These are phyloP conservation scores for Euphrasia arctica DNA, from an alignment of 305 asterid genomes.

Conservation along the genomic window DNA sequence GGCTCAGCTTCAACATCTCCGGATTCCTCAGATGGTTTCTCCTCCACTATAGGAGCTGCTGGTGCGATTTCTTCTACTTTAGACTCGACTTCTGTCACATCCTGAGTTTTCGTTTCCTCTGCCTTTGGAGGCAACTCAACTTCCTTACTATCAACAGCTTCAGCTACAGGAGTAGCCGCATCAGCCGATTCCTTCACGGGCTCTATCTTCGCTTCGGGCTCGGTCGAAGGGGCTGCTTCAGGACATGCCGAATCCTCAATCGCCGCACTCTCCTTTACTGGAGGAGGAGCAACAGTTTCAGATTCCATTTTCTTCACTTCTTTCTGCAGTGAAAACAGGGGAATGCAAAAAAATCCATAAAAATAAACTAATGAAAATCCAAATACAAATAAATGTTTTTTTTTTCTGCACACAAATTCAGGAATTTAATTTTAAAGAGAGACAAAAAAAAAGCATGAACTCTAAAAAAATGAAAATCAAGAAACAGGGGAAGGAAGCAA, in stretches of 20 bases:
- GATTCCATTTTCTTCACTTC: constrained; percentile 40
- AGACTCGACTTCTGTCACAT: constrained; percentile 31
- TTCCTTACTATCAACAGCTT: constrained; percentile 34
- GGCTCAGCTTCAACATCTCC: constrained; percentile 31
- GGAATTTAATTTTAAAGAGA: too few species aligned
- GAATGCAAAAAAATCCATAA: too few species aligned
- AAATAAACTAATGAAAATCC: not conserved
- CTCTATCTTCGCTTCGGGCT: constrained; percentile 32
- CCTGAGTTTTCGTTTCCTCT: constrained; percentile 16
- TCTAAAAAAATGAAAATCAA: not conserved
- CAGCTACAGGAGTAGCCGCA: constrained; percentile 17
- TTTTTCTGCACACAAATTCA: too few species aligned
- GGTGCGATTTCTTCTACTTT: constrained; percentile 21
- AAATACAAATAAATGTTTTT: too few species aligned
- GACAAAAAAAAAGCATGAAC: too few species aligned
- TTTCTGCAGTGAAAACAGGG: constrained; percentile 41
- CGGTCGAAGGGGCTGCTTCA: constrained; percentile 26
- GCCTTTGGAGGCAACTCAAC: constrained; percentile 23
- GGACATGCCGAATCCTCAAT: constrained; percentile 31
- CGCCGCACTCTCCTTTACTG: constrained; percentile 30
- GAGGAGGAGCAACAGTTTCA: constrained; percentile 34
- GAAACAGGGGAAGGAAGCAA: constrained; percentile 3
- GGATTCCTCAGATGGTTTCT: constrained; percentile 26
- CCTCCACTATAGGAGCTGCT: constrained; percentile 30
- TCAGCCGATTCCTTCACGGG: constrained; percentile 31